phyloP scores from a whole-genome alignment of 2,329 filamentous ascomycete genomes.

The Emmonsiellopsis sp. region DNA sequence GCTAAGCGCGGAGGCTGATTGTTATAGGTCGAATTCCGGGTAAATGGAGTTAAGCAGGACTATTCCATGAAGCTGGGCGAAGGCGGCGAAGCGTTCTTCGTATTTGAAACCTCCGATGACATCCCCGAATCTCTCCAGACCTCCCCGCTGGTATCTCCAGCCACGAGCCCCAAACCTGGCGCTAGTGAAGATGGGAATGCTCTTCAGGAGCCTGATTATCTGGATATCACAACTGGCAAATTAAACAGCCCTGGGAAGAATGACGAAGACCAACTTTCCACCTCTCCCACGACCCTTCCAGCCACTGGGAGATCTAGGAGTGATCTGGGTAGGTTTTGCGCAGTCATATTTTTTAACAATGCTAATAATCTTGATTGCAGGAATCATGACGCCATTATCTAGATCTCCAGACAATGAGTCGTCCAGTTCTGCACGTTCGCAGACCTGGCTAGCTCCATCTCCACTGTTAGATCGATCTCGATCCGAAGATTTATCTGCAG shows the following conservation, averaged over 20 bases:
- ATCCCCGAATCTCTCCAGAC: conserved; percentile 93
- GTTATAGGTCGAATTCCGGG: conserved; percentile 72
- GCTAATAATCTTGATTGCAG: conserved; percentile 5
- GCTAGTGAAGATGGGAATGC: conserved; percentile 23
- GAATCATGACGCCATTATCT: conserved; percentile 30
- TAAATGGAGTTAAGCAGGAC: conserved; percentile 85
- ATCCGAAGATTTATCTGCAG: conserved; percentile 47
- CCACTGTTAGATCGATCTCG: conserved; percentile 39
- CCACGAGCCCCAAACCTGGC: conserved; percentile 58
- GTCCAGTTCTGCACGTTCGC: conserved; percentile 17
- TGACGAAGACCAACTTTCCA: conserved; percentile 10
- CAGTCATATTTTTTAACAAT: conserved; percentile 3
- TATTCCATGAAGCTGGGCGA: conserved; percentile 98
- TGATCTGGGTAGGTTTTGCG: conserved; percentile 31
- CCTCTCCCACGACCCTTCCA: conserved; percentile 20
- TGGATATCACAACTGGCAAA: conserved; percentile 32
- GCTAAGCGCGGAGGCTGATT: neutral
- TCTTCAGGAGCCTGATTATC: conserved; percentile 42
- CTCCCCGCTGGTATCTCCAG: conserved; percentile 83
- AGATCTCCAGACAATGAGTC: conserved; percentile 27
- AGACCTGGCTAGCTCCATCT: conserved; percentile 28
- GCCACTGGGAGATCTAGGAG: conserved; percentile 33
- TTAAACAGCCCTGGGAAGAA: conserved; percentile 16
- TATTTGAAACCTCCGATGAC: conserved; percentile 87
- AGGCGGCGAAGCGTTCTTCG: conserved; percentile 95